Evolutionary conservation across 306 rosid species (phyloP), one percentile per base, ranked within the genome.

Genomic region (apple (Malus domestica)): DNA sequence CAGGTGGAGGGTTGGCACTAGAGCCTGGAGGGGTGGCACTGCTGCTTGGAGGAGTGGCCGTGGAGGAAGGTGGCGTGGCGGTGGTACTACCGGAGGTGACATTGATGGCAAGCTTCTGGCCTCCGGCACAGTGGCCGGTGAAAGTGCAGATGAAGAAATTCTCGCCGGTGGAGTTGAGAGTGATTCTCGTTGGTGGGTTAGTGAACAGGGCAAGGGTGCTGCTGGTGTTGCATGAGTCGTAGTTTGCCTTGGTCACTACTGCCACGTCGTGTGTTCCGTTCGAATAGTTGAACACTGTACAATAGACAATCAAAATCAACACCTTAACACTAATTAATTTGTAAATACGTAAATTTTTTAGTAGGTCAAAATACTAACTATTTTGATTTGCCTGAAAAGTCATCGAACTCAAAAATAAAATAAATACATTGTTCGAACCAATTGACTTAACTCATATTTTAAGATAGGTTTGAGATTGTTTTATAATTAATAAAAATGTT

Each of bases 251-350:
- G 72, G 89, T 89, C 76, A 89, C 88, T 38, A 83, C 87, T 0
- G 89, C 92, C 10, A 89, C 94, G 78, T 89, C 58, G 68, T 91
- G 94, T 25, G 72, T 10, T 65, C 55, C 78, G 19, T 6, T 70
- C 29, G 6, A 4, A 20, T 68, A 91, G 84, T 89, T 91, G 86
- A 91, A 91, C 18, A 85, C 97, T 89, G 83, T 83, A 49, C 55
- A 49, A 49, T 15, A 15, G 16, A 49, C 16, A 49, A 49, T 13
- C 19, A 15, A 19, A 49, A 15, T 49, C 55, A 49, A 3, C 55
- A 49, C 55, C 55, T 49, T 49, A 49, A 49, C 18, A 1, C 55
- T 15, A 49, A 15, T 15, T 49, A 49, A 49, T 49, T 49, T 45
- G 1, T 45, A 49, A 15, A 49, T 1, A 15, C 20, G 20, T 15